Base-by-base conservation (phyloP, 768 basidiomycete genomes). In the Suillus subluteus region DNA sequence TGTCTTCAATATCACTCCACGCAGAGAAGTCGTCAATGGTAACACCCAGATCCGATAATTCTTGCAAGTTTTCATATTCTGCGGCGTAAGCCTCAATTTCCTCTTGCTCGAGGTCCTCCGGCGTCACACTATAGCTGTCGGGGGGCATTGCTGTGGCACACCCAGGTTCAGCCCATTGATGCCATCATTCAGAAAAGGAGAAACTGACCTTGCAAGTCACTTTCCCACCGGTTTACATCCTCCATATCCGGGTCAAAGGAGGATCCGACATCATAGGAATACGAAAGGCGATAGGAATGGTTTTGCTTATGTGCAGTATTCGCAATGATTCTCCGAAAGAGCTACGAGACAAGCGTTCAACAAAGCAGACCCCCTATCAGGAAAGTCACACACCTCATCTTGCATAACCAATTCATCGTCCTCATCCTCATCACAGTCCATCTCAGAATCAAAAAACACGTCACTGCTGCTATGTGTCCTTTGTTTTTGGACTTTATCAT, bases 201-300 rank as follows among this genome's bases (percentile, higher is more conserved):
- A 26, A 43, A 64, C 77, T 65, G 65, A 82, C 89, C 82, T 69
- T 71, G 72, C 5, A 91, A 72, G 55, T 86, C 86, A 37, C 76
- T 70, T 73, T 91, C 90, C 90, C 89, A 91, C n/a, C 74, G 72
- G 26, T 70, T 77, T 5, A 85, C 74, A 65, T 91, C 89, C 41
- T 92, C 89, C 72, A 91, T 77, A 73, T 87, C 86, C 6, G 91
- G 91, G 73, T 92, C 91, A 66, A 91, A 86, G 1, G 91, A 92
- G 18, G 90, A 91, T 6, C 91, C 91, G 4, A 92, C 90, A 65
- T 91, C 90, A 21, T 79, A 73, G 35, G 85, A 82, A 67, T 89
- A 92, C 2, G 90, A 91, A 3, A 90, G 73, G 11, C 85, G 83
- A 69, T 88, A 91, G 2, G 81, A 75, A 71, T 91, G 85, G 3